These are phyloP conservation scores for Linderina pennispora DNA, from an alignment of 192 early-diverging fungal genomes.

Conservation along the genomic window DNA sequence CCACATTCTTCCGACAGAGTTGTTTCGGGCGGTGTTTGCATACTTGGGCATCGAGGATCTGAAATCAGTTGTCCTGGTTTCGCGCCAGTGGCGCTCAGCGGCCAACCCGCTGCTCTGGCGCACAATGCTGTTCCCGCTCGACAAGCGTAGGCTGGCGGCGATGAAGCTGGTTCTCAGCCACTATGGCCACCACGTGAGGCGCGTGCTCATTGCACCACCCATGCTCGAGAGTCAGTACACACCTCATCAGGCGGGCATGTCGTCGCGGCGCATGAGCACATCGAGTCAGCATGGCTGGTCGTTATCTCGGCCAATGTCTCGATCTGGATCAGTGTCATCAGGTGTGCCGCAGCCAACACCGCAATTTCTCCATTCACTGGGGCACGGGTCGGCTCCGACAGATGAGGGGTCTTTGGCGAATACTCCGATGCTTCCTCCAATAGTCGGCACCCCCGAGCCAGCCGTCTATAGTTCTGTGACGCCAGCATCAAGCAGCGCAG, in stretches of 20 bases:
- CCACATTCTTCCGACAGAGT: slow-evolving; percentile 39
- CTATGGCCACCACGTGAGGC: slow-evolving; percentile 36
- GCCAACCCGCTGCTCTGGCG: slow-evolving; percentile 44
- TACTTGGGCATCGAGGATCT: slow-evolving; percentile 30
- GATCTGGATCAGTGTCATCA: slow-evolving; percentile 24
- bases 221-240: slow-evolving; percentile 23
- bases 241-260: slow-evolving; percentile 11
- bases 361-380: no score
- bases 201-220: slow-evolving; percentile 41
- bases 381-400: no score
- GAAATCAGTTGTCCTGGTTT: slow-evolving; percentile 28
- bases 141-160: slow-evolving; percentile 40
- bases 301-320: slow-evolving; percentile 31
- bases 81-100: slow-evolving; percentile 40
- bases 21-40: slow-evolving; percentile 32
- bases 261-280: slow-evolving; percentile 36
- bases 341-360: slow-evolving; percentile 19
- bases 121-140: slow-evolving; percentile 43
- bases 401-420: no score
- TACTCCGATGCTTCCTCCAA: no score
- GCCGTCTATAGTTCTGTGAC: no score
- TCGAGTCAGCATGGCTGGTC: slow-evolving; percentile 34
- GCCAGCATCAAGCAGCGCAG: no score
- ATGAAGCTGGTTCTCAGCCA: slow-evolving; percentile 35
- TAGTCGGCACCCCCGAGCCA: no score